Evolutionary conservation across 192 early-diverging fungal genomes (phyloP), one percentile per base, ranked within the genome.

Genomic region (Coemansia sp.): DNA sequence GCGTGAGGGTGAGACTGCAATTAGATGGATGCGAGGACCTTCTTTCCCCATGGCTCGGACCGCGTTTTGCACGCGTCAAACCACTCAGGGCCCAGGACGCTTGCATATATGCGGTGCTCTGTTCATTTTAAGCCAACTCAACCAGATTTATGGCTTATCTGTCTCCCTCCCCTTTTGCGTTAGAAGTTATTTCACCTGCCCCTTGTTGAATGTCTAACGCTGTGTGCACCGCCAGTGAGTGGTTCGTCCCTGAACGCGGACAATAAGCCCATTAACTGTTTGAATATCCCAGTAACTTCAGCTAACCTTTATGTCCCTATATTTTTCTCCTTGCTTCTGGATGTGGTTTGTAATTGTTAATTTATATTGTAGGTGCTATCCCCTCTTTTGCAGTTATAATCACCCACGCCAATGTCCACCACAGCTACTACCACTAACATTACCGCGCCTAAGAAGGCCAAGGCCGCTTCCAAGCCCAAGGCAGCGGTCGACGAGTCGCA

Each of bases 381-480:
- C 9, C 11, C 9, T 46, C 11, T 17, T 46, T 46, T 17, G 39
- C 54, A 56, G 54, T 30, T 30, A 30, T 5, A 20, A 42, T 22
- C 46, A 51, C 50, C 20, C 61, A 8, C 61, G 30, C 51, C 57
- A 54, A 25, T 61, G 33, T 31, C 66, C 24, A 50, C 65, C 24
- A 32, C 63, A 54, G n/a, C 66, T 31, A 14, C 66, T 24, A 54
- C 76, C 27, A 27, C 27, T 27, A 27, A 27, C 27, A 3, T 27
- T 42, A 56, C 70, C 66, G 51, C 59, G 29, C 24, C 64, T 59
- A 81, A 75, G 74, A 72, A 75, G 59, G 30, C 62, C 50, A 71
- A 78, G 66, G 61, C 71, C 20, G 66, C 67, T 3, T 20, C 75
- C 30, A 77, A 77, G 68, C 50, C 75, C 63, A 72, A 71, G 70